A percentile compares a stretch with the other conserved stretches of the same genome.
phyloP scores from a whole-genome alignment of 306 rosid genomes.

The Fragaria vesca region DNA sequence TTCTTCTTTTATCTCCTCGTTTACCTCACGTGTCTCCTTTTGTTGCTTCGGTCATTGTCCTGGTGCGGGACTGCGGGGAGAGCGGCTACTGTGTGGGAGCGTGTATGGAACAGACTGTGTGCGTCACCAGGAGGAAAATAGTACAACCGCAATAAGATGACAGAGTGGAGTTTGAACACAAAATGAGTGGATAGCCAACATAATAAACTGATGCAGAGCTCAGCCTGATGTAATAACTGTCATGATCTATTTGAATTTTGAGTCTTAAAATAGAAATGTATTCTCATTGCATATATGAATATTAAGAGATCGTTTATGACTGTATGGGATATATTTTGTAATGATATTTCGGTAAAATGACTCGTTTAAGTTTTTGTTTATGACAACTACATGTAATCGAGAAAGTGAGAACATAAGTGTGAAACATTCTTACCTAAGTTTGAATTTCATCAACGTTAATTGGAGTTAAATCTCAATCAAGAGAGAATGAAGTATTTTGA shows the following conservation, averaged over 20 bases:
- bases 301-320: neutral
- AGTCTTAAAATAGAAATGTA: neutral
- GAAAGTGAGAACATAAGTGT: too few species aligned
- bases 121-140: neutral
- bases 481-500: too few species aligned
- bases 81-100: neutral
- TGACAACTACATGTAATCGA: too few species aligned
- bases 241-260: neutral
- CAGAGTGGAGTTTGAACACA: neutral
- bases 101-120: neutral
- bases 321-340: too few species aligned
- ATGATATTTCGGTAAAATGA: too few species aligned
- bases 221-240: neutral
- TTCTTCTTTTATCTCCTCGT: conserved; percentile 26
- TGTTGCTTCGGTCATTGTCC: neutral
- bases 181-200: neutral
- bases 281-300: neutral
- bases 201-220: neutral
- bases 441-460: too few species aligned
- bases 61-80: neutral
- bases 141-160: neutral
- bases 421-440: too few species aligned
- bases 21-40: conserved; percentile 14
- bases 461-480: too few species aligned
- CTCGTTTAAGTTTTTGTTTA: too few species aligned